phyloP scores from a whole-genome alignment of 371 early-diverging fungal genomes.

The Apophysomyces trapeziformis region DNA sequence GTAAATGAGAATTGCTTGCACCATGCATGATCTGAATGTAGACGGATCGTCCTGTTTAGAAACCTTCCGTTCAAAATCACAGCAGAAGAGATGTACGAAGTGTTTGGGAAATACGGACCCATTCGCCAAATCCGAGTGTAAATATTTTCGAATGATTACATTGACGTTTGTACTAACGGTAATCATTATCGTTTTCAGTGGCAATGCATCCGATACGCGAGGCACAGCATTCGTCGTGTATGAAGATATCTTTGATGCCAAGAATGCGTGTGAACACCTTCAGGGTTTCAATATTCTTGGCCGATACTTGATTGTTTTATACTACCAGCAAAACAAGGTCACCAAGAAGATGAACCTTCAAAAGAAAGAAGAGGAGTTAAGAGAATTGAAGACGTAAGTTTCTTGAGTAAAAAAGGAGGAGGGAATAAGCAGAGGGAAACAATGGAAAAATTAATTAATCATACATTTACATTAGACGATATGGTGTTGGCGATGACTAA shows the following conservation, averaged over 20 bases:
- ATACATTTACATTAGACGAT: constrained; percentile 31
- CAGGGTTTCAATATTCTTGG: constrained; percentile 96
- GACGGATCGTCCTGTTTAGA: constrained; percentile 31
- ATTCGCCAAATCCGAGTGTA: constrained; percentile 93
- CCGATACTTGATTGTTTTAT: constrained; percentile 93
- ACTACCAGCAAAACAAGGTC: constrained; percentile 84
- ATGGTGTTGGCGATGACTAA: constrained; percentile 47
- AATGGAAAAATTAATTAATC: background rate
- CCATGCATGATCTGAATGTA: background rate
- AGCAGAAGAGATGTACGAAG: constrained; percentile 93
- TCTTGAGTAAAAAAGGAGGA: background rate
- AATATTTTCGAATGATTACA: constrained; percentile 11
- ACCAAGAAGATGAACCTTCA: constrained; percentile 84
- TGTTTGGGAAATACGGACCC: constrained; percentile 97
- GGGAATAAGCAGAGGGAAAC: background rate
- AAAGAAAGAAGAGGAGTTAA: constrained; percentile 85
- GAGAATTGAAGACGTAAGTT: constrained; percentile 77
- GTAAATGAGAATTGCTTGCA: constrained; percentile 35
- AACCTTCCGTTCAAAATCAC: constrained; percentile 97
- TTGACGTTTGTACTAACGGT: background rate
- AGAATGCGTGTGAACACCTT: constrained; percentile 94
- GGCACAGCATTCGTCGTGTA: constrained; percentile 97
- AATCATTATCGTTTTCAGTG: constrained; percentile 47
- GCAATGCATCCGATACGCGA: constrained; percentile 84
- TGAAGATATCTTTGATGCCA: constrained; percentile 97